Evolutionary conservation across 2,329 filamentous ascomycete genomes (phyloP).

Genomic region (Zarea fungicola): DNA sequence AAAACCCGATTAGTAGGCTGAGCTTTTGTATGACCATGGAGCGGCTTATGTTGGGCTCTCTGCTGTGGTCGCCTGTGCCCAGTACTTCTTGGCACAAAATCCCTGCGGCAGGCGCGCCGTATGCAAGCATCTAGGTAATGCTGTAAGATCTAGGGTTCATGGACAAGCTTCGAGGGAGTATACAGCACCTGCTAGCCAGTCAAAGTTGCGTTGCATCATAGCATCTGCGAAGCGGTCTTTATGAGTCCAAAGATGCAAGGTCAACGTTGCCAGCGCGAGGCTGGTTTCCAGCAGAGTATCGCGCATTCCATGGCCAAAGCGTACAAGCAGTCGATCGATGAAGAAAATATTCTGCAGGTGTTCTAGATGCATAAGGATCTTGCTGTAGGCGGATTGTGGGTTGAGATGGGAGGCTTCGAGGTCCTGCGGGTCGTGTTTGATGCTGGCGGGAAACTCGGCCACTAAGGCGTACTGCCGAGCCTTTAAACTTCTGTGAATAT

Average conservation of each 20-base stretch:
- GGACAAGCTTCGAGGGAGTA: background rate
- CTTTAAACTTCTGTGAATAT: slow-evolving; percentile 29
- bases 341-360: slow-evolving; percentile 55
- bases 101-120: slow-evolving; percentile 43
- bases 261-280: slow-evolving; percentile 42
- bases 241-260: slow-evolving; percentile 44
- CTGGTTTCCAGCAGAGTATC: slow-evolving; percentile 39
- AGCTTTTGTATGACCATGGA: slow-evolving; percentile 48
- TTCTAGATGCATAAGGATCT: slow-evolving; percentile 43
- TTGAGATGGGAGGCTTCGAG: slow-evolving; percentile 28
- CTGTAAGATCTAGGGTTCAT: slow-evolving; percentile 1
- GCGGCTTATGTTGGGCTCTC: slow-evolving; percentile 33
- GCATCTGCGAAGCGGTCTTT: slow-evolving; percentile 36
- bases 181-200: slow-evolving; percentile 40
- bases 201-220: slow-evolving; percentile 36
- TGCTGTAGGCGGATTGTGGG: slow-evolving; percentile 32
- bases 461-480: slow-evolving; percentile 27
- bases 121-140: slow-evolving; percentile 39
- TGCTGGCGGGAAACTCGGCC: slow-evolving; percentile 30
- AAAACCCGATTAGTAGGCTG: slow-evolving; percentile 44
- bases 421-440: slow-evolving; percentile 35
- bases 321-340: slow-evolving; percentile 50
- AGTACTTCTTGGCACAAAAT: slow-evolving; percentile 47
- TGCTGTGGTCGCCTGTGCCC: slow-evolving; percentile 32
- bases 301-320: slow-evolving; percentile 32